Conservation (phyloP, 306 rosid species). For the Vigna nakashimae region DNA sequence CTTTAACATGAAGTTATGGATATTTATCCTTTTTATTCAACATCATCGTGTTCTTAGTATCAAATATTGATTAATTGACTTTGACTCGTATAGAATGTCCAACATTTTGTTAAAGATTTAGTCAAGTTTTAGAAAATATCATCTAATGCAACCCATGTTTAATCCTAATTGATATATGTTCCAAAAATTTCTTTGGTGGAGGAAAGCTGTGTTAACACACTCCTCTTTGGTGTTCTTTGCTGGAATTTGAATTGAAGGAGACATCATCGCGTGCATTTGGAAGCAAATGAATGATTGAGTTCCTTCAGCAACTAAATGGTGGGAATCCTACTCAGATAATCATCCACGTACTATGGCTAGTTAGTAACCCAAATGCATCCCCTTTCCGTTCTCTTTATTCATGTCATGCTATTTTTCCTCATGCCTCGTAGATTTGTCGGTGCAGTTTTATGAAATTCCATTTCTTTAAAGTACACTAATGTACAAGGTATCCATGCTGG, state of each 20-base stretch:
- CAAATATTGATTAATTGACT: too few relatives aligned
- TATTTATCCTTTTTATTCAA: too few relatives aligned
- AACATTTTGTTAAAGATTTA: too few relatives aligned
- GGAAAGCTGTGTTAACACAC: neutral
- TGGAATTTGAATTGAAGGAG: constrained; percentile 21
- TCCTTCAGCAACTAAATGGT: constrained; percentile 55
- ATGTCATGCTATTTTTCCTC: constrained; percentile 7
- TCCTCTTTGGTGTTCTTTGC: constrained; percentile 44
- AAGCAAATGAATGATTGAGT: constrained; percentile 46
- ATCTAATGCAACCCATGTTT: neutral
- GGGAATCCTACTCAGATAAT: constrained; percentile 64
- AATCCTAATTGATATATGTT: neutral
- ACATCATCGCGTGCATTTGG: constrained; percentile 42
- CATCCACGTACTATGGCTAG: constrained; percentile 34
- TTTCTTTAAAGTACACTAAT: constrained; percentile 18
- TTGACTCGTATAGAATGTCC: too few relatives aligned
- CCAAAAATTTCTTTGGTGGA: constrained; percentile 27
- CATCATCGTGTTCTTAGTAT: too few relatives aligned
- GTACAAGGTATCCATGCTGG: constrained; percentile 8
- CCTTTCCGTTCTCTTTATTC: constrained; percentile 44
- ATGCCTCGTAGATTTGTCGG: constrained; percentile 20
- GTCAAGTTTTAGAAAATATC: neutral
- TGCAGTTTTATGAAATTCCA: neutral
- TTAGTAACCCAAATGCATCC: constrained; percentile 35
- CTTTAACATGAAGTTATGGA: too few relatives aligned